Conservation (phyloP, 1,284 basidiomycete genomes). For the Cutaneotrichosporon daszewskae region DNA sequence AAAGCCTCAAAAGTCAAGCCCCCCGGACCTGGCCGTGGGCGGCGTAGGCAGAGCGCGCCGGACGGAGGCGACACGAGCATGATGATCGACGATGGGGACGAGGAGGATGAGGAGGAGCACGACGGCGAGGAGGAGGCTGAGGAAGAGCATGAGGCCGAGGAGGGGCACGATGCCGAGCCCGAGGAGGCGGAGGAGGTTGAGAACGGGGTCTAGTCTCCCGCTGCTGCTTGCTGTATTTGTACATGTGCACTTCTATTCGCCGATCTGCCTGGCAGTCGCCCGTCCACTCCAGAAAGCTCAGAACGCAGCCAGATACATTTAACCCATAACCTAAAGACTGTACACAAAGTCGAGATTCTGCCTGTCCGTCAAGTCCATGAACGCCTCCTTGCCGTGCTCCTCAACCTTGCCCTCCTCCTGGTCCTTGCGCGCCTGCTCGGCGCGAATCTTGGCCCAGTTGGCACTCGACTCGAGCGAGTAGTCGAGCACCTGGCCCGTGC, state of each 20-base stretch:
- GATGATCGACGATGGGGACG: conserved; percentile 35
- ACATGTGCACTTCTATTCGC: no score
- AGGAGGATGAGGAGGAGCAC: conserved; percentile 27
- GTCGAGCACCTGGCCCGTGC: conserved; percentile 45
- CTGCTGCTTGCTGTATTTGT: not conserved
- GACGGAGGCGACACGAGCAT: conserved; percentile 13
- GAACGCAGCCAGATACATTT: no score
- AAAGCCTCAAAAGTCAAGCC: conserved; percentile 35
- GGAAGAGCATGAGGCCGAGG: conserved; percentile 21
- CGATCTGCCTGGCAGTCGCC: no score
- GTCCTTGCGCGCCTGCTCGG: not conserved
- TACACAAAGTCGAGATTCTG: not conserved
- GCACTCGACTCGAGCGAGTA: not conserved
- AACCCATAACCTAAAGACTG: no score
- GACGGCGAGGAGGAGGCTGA: conserved; percentile 18
- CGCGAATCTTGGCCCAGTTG: not conserved
- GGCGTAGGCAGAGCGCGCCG: conserved; percentile 36
- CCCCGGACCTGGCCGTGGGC: conserved; percentile 29
- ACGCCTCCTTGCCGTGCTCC: not conserved
- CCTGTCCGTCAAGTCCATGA: conserved; percentile 7
- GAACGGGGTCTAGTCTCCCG: not conserved
- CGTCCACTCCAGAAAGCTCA: no score
- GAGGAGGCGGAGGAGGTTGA: conserved; percentile 7
- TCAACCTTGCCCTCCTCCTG: not conserved
- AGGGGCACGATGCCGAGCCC: conserved; percentile 14